These are phyloP conservation scores for Neurospora sp. DNA, from an alignment of 495 filamentous ascomycete genomes.

Conservation along the genomic window DNA sequence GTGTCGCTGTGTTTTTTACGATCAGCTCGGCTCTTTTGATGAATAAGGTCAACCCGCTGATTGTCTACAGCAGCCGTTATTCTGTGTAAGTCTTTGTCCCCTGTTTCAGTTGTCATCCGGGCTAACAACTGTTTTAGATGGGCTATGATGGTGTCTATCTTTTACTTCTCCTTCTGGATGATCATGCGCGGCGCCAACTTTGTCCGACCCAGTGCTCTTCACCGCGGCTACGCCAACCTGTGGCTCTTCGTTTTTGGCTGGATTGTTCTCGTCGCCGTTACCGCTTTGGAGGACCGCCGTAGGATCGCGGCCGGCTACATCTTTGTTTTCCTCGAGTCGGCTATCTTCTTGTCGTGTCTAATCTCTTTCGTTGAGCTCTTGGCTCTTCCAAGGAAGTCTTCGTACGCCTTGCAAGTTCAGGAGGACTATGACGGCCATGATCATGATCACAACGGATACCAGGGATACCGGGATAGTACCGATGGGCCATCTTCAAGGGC, in stretches of 20 bases:
- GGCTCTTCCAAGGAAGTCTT: slow-evolving; percentile 57
- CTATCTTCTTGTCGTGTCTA: slow-evolving; percentile 62
- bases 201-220: slow-evolving; percentile 76
- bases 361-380: slow-evolving; percentile 73
- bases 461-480: not conserved
- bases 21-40: slow-evolving; percentile 69
- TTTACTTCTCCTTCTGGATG: slow-evolving; percentile 74
- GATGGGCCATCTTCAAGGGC: not conserved
- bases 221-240: slow-evolving; percentile 66
- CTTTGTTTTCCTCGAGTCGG: slow-evolving; percentile 68
- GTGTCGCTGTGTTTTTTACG: slow-evolving; percentile 55
- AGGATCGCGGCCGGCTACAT: slow-evolving; percentile 72
- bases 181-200: slow-evolving; percentile 73
- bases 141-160: slow-evolving; percentile 77
- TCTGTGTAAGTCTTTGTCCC: slow-evolving; percentile 45
- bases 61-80: slow-evolving; percentile 79
- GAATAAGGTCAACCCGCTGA: slow-evolving; percentile 73
- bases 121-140: slow-evolving; percentile 35
- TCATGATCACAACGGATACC: slow-evolving; percentile 7
- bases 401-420: slow-evolving; percentile 45
- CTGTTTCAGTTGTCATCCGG: not conserved
- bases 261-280: slow-evolving; percentile 59
- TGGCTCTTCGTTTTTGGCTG: slow-evolving; percentile 76
- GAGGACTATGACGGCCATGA: slow-evolving; percentile 37
- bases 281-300: slow-evolving; percentile 61